phyloP scores from a whole-genome alignment of 148 eudicot genomes.

The Silene latifolia region DNA sequence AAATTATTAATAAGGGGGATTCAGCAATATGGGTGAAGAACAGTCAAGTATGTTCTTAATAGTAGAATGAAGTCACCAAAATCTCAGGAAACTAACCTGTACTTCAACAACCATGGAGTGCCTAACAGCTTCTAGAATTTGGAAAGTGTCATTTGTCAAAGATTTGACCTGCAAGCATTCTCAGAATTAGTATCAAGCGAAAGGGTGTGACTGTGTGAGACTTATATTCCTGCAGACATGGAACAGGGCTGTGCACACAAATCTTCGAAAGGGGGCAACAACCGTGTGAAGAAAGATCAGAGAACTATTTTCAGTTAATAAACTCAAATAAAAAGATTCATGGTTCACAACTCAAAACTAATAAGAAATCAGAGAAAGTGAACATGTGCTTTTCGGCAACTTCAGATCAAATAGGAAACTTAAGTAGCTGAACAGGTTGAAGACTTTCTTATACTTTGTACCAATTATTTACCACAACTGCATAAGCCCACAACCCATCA shows the following conservation, averaged over 20 bases:
- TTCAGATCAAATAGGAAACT: not conserved
- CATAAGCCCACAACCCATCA: too few species aligned
- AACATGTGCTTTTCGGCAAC: not conserved
- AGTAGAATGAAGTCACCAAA: not conserved
- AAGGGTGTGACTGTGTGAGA: conserved; percentile 1
- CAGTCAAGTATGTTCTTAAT: not conserved
- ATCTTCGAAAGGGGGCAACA: not conserved
- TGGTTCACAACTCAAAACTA: not conserved
- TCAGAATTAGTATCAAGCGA: not conserved
- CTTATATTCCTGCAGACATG: not conserved
- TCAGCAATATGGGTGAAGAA: not conserved
- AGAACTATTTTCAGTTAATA: not conserved
- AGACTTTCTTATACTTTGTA: not conserved
- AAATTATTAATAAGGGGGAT: not conserved
- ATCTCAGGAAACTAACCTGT: conserved; percentile 41
- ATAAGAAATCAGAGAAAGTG: not conserved
- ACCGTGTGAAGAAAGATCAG: not conserved
- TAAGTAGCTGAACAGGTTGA: not conserved
- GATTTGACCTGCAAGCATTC: conserved; percentile 44
- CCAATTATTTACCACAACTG: too few species aligned
- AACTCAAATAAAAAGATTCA: too few species aligned
- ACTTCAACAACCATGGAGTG: conserved; percentile 62
- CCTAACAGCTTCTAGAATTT: conserved; percentile 57
- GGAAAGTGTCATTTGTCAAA: conserved; percentile 58
- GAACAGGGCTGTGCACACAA: not conserved